A percentile compares a stretch with the other conserved stretches of the same genome.
Evolutionary conservation across 306 rosid species (phyloP).

Genomic region (Arachis stenosperma): DNA sequence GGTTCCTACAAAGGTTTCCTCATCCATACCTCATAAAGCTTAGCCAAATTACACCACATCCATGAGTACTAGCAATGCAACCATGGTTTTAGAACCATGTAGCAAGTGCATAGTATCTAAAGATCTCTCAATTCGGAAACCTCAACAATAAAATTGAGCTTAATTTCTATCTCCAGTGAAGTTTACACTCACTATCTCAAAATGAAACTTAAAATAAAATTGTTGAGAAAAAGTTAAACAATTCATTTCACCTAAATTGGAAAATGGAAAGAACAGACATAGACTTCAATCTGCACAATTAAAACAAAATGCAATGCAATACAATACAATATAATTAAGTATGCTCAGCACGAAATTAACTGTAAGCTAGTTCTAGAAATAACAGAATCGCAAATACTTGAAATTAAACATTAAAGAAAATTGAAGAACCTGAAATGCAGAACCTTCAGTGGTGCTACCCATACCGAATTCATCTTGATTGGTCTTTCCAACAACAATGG

Average conservation of each 20-base stretch:
- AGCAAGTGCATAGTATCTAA: background rate
- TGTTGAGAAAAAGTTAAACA: too few species aligned
- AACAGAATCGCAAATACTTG: background rate
- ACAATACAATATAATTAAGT: background rate
- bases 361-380: too few species aligned
- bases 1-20: background rate
- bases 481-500: constrained; percentile 87
- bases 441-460: constrained; percentile 97
- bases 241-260: background rate
- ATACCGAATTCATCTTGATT: constrained; percentile 96
- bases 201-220: too few species aligned
- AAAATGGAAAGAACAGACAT: background rate
- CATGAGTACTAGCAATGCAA: background rate
- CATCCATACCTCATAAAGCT: background rate
- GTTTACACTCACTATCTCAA: too few species aligned
- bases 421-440: constrained; percentile 79
- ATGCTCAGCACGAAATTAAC: too few species aligned
- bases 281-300: constrained; percentile 1
- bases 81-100: background rate
- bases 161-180: too few species aligned
- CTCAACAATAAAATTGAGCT: too few species aligned
- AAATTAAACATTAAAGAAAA: background rate
- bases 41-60: constrained; percentile 1
- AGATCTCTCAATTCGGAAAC: constrained; percentile 21
- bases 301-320: background rate